Evolutionary conservation across 768 basidiomycete species (phyloP).

Genomic region (Auricularia cornea): DNA sequence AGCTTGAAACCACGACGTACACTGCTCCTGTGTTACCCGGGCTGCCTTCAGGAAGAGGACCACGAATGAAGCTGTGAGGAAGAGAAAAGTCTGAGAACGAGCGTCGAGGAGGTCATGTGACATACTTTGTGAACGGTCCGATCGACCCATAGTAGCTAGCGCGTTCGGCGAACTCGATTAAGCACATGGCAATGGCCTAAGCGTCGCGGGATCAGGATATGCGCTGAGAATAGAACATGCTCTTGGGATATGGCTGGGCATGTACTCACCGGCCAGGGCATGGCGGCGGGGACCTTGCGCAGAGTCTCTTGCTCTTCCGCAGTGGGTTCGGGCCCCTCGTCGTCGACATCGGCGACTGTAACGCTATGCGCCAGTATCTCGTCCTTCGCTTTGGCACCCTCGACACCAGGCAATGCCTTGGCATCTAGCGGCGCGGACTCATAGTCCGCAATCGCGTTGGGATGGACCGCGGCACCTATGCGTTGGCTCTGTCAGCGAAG

Average conservation of each 20-base stretch:
- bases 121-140: constrained; percentile 3
- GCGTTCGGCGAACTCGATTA: constrained; percentile 27
- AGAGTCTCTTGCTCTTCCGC: constrained; percentile 15
- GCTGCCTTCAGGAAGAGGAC: constrained; percentile 19
- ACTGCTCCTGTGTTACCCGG: constrained; percentile 9
- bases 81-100: too few relatives aligned
- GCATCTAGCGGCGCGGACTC: neutral
- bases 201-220: neutral
- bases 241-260: too few relatives aligned
- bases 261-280: constrained; percentile 15
- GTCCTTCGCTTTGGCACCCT: neutral
- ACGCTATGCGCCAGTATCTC: neutral
- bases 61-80: constrained; percentile 18
- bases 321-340: constrained; percentile 1
- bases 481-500: too few relatives aligned
- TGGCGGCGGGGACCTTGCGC: constrained; percentile 14
- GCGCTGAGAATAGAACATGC: neutral
- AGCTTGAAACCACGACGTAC: constrained; percentile 17
- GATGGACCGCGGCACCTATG: neutral
- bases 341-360: neutral
- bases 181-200: constrained; percentile 20
- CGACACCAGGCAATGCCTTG: neutral
- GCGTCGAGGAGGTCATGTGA: too few relatives aligned
- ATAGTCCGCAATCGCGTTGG: neutral
- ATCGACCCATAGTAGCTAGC: constrained; percentile 17